Conservation (phyloP, 148 eudicot genomes). For the Polygonum aviculare region DNA sequence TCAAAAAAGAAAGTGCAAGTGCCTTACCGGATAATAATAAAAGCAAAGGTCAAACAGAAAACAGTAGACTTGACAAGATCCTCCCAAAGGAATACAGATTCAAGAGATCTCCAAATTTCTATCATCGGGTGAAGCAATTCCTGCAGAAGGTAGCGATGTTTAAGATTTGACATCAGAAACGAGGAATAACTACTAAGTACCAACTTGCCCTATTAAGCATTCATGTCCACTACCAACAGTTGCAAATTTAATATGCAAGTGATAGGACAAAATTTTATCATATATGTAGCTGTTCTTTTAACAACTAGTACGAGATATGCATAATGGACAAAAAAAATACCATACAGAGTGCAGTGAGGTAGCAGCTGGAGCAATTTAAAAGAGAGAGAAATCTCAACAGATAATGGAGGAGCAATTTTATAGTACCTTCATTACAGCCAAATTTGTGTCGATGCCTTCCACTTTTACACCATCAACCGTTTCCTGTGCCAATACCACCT, state of each 20-base stretch:
- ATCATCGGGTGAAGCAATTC: slow-evolving; percentile 66
- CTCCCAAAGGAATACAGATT: slow-evolving; percentile 64
- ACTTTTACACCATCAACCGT: slow-evolving; percentile 91
- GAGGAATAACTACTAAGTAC: not conserved
- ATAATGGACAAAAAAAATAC: too few relatives aligned
- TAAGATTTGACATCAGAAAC: not conserved
- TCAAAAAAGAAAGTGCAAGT: not conserved
- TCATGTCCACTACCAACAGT: not conserved
- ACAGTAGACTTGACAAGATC: slow-evolving; percentile 56
- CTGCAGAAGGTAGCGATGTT: slow-evolving; percentile 26
- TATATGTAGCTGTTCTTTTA: not conserved
- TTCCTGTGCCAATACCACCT: slow-evolving; percentile 68
- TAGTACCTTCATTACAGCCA: slow-evolving; percentile 84
- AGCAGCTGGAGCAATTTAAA: not conserved
- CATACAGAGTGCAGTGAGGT: not conserved
- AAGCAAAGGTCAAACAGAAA: slow-evolving; percentile 53
- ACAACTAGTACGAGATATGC: not conserved
- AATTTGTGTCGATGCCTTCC: slow-evolving; percentile 84
- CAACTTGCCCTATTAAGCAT: not conserved
- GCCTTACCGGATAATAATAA: slow-evolving; percentile 51
- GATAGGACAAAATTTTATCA: not conserved
- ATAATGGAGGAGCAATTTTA: not conserved
- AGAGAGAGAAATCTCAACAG: too few relatives aligned
- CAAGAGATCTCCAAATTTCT: slow-evolving; percentile 41
- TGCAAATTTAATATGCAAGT: not conserved